Evolutionary conservation across 352 stramenopile species (phyloP).

Genomic region (Phytophthora sojae): DNA sequence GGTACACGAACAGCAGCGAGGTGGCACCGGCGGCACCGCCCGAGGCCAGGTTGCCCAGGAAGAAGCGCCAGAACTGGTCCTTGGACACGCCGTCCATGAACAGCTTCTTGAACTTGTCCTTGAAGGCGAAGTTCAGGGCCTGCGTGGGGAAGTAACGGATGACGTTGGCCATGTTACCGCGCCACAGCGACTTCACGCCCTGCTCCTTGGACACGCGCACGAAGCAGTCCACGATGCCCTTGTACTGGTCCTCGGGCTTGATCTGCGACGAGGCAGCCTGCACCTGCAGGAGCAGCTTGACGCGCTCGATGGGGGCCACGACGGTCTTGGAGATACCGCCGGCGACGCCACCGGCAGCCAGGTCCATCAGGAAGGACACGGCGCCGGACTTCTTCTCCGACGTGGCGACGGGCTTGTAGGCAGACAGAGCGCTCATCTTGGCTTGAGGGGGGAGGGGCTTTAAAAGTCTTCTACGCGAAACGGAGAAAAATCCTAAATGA

Average conservation of each 20-base stretch:
- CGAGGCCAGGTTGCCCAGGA: constrained; percentile 98
- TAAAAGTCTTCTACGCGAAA: constrained; percentile 64
- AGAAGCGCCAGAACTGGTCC: constrained; percentile 98
- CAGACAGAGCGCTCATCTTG: constrained; percentile 80
- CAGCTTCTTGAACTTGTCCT: constrained; percentile 94
- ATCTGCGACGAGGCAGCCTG: constrained; percentile 92
- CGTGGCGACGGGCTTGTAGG: constrained; percentile 85
- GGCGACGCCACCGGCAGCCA: constrained; percentile 86
- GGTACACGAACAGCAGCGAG: constrained; percentile 97
- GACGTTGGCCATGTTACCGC: constrained; percentile 93
- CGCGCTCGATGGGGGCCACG: constrained; percentile 91
- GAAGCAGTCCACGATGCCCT: constrained; percentile 92
- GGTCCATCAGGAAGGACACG: constrained; percentile 81
- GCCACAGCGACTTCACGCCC: constrained; percentile 91
- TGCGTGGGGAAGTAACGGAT: constrained; percentile 95
- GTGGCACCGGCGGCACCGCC: constrained; percentile 97
- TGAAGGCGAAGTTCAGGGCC: constrained; percentile 94
- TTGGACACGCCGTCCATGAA: constrained; percentile 92
- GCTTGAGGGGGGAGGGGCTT: constrained; percentile 27
- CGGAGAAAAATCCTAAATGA: constrained; percentile 90
- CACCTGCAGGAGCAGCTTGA: constrained; percentile 94
- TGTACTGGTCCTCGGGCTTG: constrained; percentile 93
- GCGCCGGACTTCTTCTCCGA: constrained; percentile 70
- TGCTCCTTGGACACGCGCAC: constrained; percentile 90
- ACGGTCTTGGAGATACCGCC: constrained; percentile 93